Evolutionary conservation across 192 early-diverging fungal genomes (phyloP), one percentile per base, ranked within the genome.

Genomic region (Rhizoclosmatium sp.): DNA sequence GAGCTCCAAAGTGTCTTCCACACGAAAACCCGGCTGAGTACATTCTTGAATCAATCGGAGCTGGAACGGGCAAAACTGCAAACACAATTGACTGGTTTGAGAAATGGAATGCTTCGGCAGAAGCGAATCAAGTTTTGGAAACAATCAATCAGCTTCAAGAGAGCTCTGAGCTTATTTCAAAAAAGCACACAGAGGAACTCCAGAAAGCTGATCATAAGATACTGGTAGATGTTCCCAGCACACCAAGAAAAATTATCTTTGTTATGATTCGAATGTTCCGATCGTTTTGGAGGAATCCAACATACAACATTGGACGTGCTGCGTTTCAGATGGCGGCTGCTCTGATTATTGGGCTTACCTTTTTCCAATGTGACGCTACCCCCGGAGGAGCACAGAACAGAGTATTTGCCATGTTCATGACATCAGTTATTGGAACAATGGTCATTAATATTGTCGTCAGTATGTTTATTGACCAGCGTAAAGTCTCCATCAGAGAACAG

Each of bases 11-110:
- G 23, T 95, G 93, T 80, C 85, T 87, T 39, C 82, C 88, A 1
- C 70, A 80, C 5, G 95, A 88, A 49, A 94, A 96, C 78, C 93
- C 93, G 47, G 94, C 94, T 68, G 94, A 96, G 81, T 96, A 94
- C 81, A 93, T 94, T 56, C 79, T 96, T 49, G 92, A 96, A 72
- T 91, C 89, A 49, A 92, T 95, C 65, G 93, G 93, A 68, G 91
- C 91, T 59, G 87, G 89, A 49, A 84, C 81, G 3, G 81, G 81
- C 81, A 19, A 79, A 9, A 75, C 47, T 47, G 71, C 80, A 39
- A 77, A 80, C 10, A 68, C 65, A 0, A 81, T 88, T 42, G 91
- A 93, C 71, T 96, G 95, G 95, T 82, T 92, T 61, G 87, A 92
- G n/a, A 69, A 88, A 16, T 96, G 95, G 95, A 79, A 79, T n/a